Conservation (phyloP, 2,329 filamentous ascomycete genomes). For the Ophiostoma perfectum region DNA sequence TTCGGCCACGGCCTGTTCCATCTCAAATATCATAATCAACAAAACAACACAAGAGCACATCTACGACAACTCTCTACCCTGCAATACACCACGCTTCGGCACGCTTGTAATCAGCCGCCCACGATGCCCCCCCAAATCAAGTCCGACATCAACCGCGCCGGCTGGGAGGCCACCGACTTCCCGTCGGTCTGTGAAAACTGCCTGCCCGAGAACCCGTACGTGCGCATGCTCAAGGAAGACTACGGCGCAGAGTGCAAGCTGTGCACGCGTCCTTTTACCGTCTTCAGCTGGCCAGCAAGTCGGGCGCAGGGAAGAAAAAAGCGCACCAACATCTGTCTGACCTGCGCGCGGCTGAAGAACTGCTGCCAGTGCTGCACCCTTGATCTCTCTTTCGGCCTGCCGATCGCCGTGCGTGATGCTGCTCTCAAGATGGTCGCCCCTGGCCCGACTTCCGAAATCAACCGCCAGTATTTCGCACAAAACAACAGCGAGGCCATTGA, state of each 20-base stretch:
- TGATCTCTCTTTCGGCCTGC: slow-evolving; percentile 89
- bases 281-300: slow-evolving; percentile 92
- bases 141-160: slow-evolving; percentile 88
- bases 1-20: too few relatives aligned
- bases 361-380: slow-evolving; percentile 99
- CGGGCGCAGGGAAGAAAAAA: slow-evolving; percentile 83
- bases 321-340: slow-evolving; percentile 91
- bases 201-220: slow-evolving; percentile 91
- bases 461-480: slow-evolving; percentile 95
- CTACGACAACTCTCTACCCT: too few relatives aligned
- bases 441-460: slow-evolving; percentile 85
- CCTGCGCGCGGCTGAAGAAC: slow-evolving; percentile 94
- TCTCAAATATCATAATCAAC: too few relatives aligned
- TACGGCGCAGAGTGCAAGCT: slow-evolving; percentile 81
- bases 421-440: slow-evolving; percentile 97
- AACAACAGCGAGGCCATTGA: slow-evolving; percentile 95
- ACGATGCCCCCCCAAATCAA: slow-evolving; percentile 78
- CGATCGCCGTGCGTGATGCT: slow-evolving; percentile 90
- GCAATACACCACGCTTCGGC: not conserved
- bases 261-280: slow-evolving; percentile 90
- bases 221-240: slow-evolving; percentile 98
- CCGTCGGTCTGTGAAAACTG: slow-evolving; percentile 88
- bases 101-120: not conserved
- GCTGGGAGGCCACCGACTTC: slow-evolving; percentile 92
- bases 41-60: not conserved